These are phyloP conservation scores for Magnusiomyces fungicola DNA, from an alignment of 1,139 yeast species.

Conservation along the genomic window DNA sequence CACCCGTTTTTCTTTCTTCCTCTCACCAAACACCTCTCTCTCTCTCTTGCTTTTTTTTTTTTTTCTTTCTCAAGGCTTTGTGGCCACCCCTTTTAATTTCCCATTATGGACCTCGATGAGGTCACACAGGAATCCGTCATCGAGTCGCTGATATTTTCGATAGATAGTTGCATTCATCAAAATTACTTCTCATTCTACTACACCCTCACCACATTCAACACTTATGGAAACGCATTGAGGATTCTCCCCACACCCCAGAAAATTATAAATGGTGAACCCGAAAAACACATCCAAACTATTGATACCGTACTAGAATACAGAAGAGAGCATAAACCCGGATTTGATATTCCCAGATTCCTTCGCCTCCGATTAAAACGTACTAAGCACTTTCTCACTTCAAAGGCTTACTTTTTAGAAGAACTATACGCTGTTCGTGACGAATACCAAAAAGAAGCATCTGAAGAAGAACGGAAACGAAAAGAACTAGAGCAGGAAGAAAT, in stretches of 20 bases:
- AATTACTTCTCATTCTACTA: slow-evolving; percentile 6
- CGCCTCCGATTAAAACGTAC: slow-evolving; percentile 6
- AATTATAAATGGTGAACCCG: slow-evolving; percentile 3
- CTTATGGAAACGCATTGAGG: not conserved
- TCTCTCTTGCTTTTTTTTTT: too few relatives aligned
- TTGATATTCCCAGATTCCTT: slow-evolving; percentile 3
- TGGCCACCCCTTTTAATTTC: too few relatives aligned
- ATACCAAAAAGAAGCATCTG: not conserved
- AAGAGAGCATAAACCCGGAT: slow-evolving; percentile 2
- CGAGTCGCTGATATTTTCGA: slow-evolving; percentile 3
- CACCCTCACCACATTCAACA: slow-evolving; percentile 1
- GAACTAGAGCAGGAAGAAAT: too few relatives aligned
- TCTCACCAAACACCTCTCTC: too few relatives aligned
- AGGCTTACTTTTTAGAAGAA: slow-evolving; percentile 5
- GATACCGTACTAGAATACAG: slow-evolving; percentile 3
- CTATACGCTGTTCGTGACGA: slow-evolving; percentile 3
- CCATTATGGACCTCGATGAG: slow-evolving; percentile 4
- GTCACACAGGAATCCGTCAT: slow-evolving; percentile 6
- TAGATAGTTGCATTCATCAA: slow-evolving; percentile 4
- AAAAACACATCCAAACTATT: not conserved
- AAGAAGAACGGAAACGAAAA: too few relatives aligned
- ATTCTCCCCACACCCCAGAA: slow-evolving; percentile 6
- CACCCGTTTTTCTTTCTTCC: too few relatives aligned
- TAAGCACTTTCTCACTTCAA: slow-evolving; percentile 4
- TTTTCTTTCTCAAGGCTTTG: too few relatives aligned